These are phyloP conservation scores for Pythium monospermum DNA, from an alignment of 352 stramenopile genomes.

Conservation along the genomic window DNA sequence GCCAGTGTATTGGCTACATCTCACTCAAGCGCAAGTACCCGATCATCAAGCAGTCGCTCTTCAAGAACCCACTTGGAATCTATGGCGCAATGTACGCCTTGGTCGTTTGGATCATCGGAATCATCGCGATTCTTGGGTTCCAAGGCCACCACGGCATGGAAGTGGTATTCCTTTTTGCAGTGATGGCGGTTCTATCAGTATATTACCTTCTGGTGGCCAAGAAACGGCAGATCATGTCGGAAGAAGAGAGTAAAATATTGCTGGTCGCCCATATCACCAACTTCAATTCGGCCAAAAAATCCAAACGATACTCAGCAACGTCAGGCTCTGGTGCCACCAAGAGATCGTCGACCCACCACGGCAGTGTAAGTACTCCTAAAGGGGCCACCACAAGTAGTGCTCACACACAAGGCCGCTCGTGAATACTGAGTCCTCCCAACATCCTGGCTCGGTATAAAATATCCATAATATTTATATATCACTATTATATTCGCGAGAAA, in stretches of 20 bases:
- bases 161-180: constrained; percentile 6
- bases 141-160: constrained; percentile 17
- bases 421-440: too few species aligned
- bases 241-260: constrained; percentile 20
- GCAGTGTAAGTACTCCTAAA: too few species aligned
- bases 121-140: constrained; percentile 20
- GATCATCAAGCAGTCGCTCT: not conserved
- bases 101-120: constrained; percentile 16
- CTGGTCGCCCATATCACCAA: constrained; percentile 21
- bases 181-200: constrained; percentile 7
- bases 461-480: too few species aligned
- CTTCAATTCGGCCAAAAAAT: too few species aligned
- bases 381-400: too few species aligned
- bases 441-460: too few species aligned
- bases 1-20: constrained; percentile 26
- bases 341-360: too few species aligned
- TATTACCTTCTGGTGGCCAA: constrained; percentile 19
- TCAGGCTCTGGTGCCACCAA: too few species aligned
- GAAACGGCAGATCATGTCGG: constrained; percentile 17
- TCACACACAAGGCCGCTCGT: too few species aligned
- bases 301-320: too few species aligned
- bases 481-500: too few species aligned
- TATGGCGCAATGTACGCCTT: constrained; percentile 17
- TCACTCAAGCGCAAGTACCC: constrained; percentile 12
- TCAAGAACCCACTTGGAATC: constrained; percentile 19